Conservation (phyloP, 441 rosid species). For the Populus trichocarpa region DNA sequence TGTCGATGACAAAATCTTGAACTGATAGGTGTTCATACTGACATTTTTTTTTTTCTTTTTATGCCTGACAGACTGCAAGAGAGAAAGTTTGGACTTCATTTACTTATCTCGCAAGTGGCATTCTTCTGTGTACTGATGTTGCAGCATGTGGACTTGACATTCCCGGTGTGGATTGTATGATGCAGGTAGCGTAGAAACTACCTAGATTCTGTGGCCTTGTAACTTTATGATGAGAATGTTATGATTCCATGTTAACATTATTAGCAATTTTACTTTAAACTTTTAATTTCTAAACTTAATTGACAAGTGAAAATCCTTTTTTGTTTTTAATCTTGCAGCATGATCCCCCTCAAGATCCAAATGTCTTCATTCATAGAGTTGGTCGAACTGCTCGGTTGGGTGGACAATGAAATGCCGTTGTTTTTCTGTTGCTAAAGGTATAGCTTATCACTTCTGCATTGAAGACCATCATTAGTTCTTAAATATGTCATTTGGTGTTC, state of each 20-base stretch:
- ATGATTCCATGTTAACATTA: neutral
- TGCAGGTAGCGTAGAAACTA: slow-evolving; percentile 54
- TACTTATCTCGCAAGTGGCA: slow-evolving; percentile 61
- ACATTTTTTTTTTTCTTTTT: slow-evolving; percentile 7
- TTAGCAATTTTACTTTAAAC: neutral
- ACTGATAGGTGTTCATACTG: slow-evolving; percentile 28
- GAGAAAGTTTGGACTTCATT: slow-evolving; percentile 83
- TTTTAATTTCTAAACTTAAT: neutral
- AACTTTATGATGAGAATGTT: neutral
- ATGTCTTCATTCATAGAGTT: slow-evolving; percentile 76
- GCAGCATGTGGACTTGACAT: slow-evolving; percentile 97
- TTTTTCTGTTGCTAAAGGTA: slow-evolving; percentile 76
- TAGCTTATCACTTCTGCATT: neutral
- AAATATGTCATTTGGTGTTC: neutral
- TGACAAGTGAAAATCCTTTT: neutral
- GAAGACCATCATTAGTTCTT: neutral
- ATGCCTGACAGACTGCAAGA: slow-evolving; percentile 46
- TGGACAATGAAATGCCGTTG: slow-evolving; percentile 66
- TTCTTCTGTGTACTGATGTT: slow-evolving; percentile 90
- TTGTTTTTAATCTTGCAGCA: slow-evolving; percentile 41
- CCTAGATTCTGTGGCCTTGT: neutral
- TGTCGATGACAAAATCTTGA: slow-evolving; percentile 39
- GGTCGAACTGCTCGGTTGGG: slow-evolving; percentile 94
- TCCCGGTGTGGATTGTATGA: slow-evolving; percentile 81
- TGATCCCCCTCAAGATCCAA: slow-evolving; percentile 91